Evolutionary conservation across 2,329 filamentous ascomycete genomes (phyloP).

Genomic region (Sclerotinia glacialis): DNA sequence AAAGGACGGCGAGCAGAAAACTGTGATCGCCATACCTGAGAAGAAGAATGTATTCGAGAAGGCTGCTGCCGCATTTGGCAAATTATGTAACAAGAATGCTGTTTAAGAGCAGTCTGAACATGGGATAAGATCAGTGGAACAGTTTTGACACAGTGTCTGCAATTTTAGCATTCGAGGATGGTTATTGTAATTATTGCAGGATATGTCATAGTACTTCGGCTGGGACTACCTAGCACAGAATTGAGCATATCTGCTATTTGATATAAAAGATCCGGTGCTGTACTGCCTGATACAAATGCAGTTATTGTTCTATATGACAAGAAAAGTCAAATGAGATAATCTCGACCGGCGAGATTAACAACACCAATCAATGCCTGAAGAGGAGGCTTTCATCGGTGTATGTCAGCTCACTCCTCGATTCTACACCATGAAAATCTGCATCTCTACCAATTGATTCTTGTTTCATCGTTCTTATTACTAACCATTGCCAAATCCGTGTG

Average conservation of each 20-base stretch:
- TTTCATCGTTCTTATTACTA: neutral
- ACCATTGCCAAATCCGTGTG: no score
- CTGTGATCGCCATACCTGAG: neutral
- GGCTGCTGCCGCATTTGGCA: slow-evolving; percentile 8
- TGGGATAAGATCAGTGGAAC: neutral
- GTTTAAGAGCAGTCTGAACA: neutral
- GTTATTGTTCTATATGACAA: neutral
- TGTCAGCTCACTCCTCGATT: neutral
- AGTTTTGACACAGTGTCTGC: slow-evolving; percentile 13
- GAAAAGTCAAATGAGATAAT: neutral
- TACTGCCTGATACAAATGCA: neutral
- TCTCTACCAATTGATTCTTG: neutral
- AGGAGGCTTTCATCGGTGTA: neutral
- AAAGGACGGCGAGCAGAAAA: slow-evolving; percentile 11
- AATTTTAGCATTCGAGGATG: slow-evolving; percentile 10
- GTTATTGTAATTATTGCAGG: neutral
- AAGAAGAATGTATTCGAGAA: slow-evolving; percentile 11
- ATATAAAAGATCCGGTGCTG: neutral
- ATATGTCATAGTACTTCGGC: slow-evolving; percentile 2
- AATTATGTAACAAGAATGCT: neutral
- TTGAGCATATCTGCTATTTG: slow-evolving; percentile 5
- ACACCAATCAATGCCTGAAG: neutral
- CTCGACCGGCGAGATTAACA: neutral
- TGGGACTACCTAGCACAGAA: slow-evolving; percentile 6
- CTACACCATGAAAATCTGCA: neutral